These are phyloP conservation scores for Penicillium longicatenatum DNA, from an alignment of 495 filamentous ascomycete genomes.

Conservation along the genomic window DNA sequence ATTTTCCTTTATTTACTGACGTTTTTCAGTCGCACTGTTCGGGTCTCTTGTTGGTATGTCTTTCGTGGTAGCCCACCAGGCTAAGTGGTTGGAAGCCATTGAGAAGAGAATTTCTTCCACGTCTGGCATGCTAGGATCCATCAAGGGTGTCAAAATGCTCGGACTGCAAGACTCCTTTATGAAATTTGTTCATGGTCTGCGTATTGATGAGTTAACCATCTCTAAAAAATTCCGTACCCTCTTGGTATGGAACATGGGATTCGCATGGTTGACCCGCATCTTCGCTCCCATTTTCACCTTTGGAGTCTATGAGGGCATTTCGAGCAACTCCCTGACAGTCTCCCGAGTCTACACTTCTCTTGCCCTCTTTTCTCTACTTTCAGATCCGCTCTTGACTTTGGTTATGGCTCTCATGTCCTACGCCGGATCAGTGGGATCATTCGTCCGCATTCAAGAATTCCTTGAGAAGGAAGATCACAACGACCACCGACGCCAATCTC, in stretches of 20 bases:
- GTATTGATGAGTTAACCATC: slow-evolving; percentile 58
- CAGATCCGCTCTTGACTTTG: slow-evolving; percentile 55
- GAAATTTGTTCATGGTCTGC: slow-evolving; percentile 49
- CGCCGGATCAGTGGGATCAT: slow-evolving; percentile 56
- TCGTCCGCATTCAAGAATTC: slow-evolving; percentile 61
- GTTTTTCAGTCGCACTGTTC: slow-evolving; percentile 24
- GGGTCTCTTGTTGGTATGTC: slow-evolving; percentile 41
- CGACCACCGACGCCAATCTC: slow-evolving; percentile 31
- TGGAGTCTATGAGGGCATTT: slow-evolving; percentile 50
- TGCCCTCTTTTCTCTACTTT: slow-evolving; percentile 61
- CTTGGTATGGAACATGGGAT: slow-evolving; percentile 55
- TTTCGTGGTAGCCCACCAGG: slow-evolving; percentile 26
- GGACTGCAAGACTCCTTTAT: slow-evolving; percentile 48
- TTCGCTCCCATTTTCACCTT: slow-evolving; percentile 56
- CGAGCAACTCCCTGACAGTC: slow-evolving; percentile 51
- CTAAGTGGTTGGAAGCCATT: slow-evolving; percentile 39
- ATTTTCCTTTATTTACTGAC: too few species aligned
- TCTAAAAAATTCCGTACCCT: slow-evolving; percentile 58
- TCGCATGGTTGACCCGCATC: slow-evolving; percentile 54
- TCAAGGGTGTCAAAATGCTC: slow-evolving; percentile 67
- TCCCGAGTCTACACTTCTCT: slow-evolving; percentile 59
- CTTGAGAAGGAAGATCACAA: slow-evolving; percentile 46
- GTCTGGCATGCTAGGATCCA: slow-evolving; percentile 52
- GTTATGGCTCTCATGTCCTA: slow-evolving; percentile 58
- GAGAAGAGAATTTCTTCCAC: slow-evolving; percentile 57